Base-by-base conservation (phyloP, 805 yeast genomes). In the Kuraishia capsulata region DNA sequence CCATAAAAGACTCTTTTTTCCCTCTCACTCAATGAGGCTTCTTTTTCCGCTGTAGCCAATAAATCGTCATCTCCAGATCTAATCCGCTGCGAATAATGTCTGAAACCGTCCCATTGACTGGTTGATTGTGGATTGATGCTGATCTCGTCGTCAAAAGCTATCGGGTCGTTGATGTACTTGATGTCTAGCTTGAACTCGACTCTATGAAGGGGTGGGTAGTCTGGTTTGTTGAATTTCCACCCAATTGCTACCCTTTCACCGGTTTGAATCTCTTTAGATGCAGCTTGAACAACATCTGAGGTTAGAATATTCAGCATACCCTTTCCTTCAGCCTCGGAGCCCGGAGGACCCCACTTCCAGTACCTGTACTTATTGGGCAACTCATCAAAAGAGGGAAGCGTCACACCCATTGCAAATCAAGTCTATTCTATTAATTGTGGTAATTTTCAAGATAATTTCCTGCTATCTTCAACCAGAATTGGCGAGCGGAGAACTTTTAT, bases 21-120 rank as follows among this genome's bases (percentile, higher is more conserved):
- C 16, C 30, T 23, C 2, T 10, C 33, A 1, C 40, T 31, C 13
- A 47, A 20, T 37, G 38, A 3, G 34, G 43, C 18, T 35, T 45
- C 31, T 29, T 54, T 45, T 21, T 54, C 49, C 16, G 37, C 45
- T 11, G 44, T 41, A 10, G 40, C 44, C 38, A 51, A 41, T 2
- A 50, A 50, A 36, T 54, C 49, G 30, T 49, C 51, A 20, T 41
- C 39, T 10, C 33, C 31, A 20, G 44, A 41, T 30, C 44, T 41
- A 8, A 46, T 41, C 4, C 44, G 41, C 34, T 54, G 56, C 3
- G 50, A 53, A 33, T 45, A 45, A 37, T 54, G 60, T 17, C 57
- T 41, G 31, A 54, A 44, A 2, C 59, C 56, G 38, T 54, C 60
- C 47, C 56, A 55, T 39, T 54, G 60, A 13, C 49, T 41, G 18